Evolutionary conservation across 2,329 filamentous ascomycete genomes (phyloP).

Genomic region (Aspergillus fumigatiaffinis): DNA sequence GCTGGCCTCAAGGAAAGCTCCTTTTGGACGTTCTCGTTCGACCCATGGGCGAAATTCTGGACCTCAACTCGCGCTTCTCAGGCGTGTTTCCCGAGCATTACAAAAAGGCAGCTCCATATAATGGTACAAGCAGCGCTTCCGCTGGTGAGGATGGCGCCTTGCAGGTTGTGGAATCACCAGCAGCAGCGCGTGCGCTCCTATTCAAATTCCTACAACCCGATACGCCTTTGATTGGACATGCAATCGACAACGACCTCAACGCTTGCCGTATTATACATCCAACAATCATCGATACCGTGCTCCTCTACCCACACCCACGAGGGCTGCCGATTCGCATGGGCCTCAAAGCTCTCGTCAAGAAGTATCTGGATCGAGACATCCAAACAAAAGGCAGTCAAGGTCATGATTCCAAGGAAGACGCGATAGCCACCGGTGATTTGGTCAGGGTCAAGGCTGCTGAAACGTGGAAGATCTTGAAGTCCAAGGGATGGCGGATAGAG

Average conservation of each 20-base stretch:
- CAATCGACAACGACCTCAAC: conserved; percentile 93
- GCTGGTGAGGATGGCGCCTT: conserved; percentile 42
- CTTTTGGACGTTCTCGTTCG: conserved; percentile 82
- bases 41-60: conserved; percentile 77
- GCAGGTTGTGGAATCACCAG: conserved; percentile 71
- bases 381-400: conserved; percentile 66
- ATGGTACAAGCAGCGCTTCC: conserved; percentile 21
- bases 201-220: conserved; percentile 69
- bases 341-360: conserved; percentile 69
- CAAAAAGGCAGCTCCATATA: conserved; percentile 60
- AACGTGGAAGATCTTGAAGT: conserved; percentile 65
- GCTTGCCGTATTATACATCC: conserved; percentile 79
- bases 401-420: conserved; percentile 91
- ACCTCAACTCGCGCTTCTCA: conserved; percentile 89
- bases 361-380: conserved; percentile 70
- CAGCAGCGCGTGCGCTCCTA: conserved; percentile 69
- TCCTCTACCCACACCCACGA: conserved; percentile 73
- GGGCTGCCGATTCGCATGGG: conserved; percentile 75
- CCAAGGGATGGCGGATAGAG: conserved; percentile 62
- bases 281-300: conserved; percentile 76
- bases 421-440: conserved; percentile 80
- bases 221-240: conserved; percentile 87
- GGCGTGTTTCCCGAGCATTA: conserved; percentile 79
- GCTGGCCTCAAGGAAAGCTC: conserved; percentile 73
- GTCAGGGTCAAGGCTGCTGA: conserved; percentile 67